Conservation (phyloP, 345 rosid species). For the Hibiscus syriacus region DNA sequence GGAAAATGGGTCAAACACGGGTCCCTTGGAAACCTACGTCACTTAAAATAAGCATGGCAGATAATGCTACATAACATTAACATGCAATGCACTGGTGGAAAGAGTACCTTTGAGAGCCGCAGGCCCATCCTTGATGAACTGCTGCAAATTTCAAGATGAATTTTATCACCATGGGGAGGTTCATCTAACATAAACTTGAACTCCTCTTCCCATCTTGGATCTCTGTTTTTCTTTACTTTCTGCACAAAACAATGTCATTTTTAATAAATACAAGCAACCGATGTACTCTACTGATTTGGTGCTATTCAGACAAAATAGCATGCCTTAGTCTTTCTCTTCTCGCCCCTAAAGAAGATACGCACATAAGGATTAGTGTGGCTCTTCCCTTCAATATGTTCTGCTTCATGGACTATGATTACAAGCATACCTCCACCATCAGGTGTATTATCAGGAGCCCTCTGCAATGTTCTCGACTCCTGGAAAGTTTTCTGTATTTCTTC, state of each 20-base stretch:
- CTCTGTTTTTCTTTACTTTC: conserved; percentile 82
- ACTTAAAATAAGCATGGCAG: background rate
- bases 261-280: background rate
- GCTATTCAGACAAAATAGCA: background rate
- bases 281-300: background rate
- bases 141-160: conserved; percentile 80
- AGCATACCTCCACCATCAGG: conserved; percentile 85
- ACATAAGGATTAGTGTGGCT: conserved; percentile 83
- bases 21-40: background rate
- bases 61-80: background rate
- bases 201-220: conserved; percentile 95
- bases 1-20: background rate
- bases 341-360: conserved; percentile 62
- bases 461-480: conserved; percentile 41
- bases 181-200: conserved; percentile 68
- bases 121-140: conserved; percentile 73
- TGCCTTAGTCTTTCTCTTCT: conserved; percentile 78
- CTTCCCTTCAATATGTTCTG: conserved; percentile 89
- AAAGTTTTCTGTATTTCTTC: conserved; percentile 48
- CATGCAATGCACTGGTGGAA: background rate
- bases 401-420: conserved; percentile 71
- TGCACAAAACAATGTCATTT: conserved; percentile 16
- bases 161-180: conserved; percentile 64
- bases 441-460: conserved; percentile 76
- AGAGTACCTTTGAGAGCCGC: conserved; percentile 74